Evolutionary conservation across 2,329 filamentous ascomycete species (phyloP), one percentile per base, ranked within the genome.

Genomic region (Colletotrichum gigasporum): DNA sequence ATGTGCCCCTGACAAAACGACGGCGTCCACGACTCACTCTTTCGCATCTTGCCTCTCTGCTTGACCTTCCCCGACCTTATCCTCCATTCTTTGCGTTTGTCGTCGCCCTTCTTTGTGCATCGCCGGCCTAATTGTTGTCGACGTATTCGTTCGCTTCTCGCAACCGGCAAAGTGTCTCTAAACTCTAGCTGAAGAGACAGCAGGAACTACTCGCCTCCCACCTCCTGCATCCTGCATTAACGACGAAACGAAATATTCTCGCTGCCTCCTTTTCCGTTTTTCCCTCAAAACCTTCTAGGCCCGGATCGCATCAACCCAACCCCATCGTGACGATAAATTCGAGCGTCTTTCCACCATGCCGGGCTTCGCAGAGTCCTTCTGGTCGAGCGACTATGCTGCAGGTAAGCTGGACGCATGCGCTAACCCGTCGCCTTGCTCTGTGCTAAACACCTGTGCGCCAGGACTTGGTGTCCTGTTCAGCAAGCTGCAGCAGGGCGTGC

Each of bases 301-400:
- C 53, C 28, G 22, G 35, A 52, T 48, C 34, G 55, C 37, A 57
- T 26, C 62, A 45, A 18, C 32, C 30, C 44, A 57, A 37, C 22
- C 22, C 22, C 20, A 57, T 56, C 20, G 51, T 53, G 16, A 57
- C 59, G 51, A 58, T 30, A 22, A 28, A 47, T 32, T 35, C 24
- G n/a, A 48, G 50, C 63, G 50, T 34, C 18, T 32, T 45, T 48
- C 68, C 69, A 88, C 79, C 76, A 95, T 95, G 92, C 91, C 92
- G 71, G 88, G 92, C 73, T 98, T 99, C 80, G 90, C 94, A 71
- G 93, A 95, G 81, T 97, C 94, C 52, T 98, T 99, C 82, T 99
- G 96, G 96, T 97, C 96, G 67, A 88, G 89, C 76, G 96, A 99
- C 86, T 98, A 98, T 85, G 95, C 95, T 76, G 94, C 92, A 84